Conservation (phyloP, 2,329 filamentous ascomycete genomes). For the Mariannaea sp. region DNA sequence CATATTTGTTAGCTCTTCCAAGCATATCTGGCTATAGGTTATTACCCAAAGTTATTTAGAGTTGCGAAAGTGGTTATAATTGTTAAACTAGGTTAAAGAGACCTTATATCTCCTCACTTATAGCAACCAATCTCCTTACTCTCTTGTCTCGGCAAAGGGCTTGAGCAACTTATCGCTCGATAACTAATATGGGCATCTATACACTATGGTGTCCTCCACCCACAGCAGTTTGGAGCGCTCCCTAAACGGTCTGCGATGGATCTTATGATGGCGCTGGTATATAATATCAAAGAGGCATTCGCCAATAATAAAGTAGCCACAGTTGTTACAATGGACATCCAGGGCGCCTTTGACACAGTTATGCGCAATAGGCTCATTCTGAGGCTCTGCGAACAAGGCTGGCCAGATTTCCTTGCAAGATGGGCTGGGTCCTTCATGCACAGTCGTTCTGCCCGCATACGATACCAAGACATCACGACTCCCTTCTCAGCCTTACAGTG, state of each 20-base stretch:
- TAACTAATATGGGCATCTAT: no score
- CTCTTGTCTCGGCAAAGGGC: no score
- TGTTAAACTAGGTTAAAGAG: neutral
- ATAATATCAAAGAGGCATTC: constrained; percentile 28
- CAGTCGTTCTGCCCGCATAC: neutral
- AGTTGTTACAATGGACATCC: constrained; percentile 23
- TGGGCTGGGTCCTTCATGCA: constrained; percentile 24
- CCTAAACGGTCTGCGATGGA: constrained; percentile 23
- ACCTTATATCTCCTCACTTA: neutral
- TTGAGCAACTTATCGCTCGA: no score
- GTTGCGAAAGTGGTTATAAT: neutral
- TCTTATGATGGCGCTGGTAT: constrained; percentile 18
- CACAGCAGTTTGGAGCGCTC: constrained; percentile 28
- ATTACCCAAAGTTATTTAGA: no score
- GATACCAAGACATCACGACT: constrained; percentile 12
- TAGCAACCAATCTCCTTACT: neutral
- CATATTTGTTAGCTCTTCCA: no score
- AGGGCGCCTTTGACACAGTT: constrained; percentile 21
- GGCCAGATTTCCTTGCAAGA: constrained; percentile 14
- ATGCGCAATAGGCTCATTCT: neutral
- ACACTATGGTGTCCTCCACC: no score
- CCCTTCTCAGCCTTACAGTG: constrained; percentile 3
- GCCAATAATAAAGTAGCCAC: constrained; percentile 14
- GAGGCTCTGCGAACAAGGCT: no score
- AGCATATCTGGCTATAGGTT: no score